Evolutionary conservation across 495 filamentous ascomycete genomes (phyloP).

Genomic region (Lichenothelia convexa): DNA sequence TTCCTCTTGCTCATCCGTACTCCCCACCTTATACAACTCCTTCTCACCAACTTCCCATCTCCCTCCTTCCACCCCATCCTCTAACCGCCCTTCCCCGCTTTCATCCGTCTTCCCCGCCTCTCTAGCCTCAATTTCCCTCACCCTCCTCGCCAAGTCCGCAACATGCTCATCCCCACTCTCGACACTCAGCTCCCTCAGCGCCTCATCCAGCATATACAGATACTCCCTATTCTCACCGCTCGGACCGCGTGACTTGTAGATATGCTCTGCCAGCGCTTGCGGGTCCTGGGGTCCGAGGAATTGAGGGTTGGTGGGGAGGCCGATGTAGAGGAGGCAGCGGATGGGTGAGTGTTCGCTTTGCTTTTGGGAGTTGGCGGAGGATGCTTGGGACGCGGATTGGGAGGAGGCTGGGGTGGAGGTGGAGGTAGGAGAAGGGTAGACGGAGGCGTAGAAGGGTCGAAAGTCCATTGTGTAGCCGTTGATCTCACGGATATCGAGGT

Average conservation of each 20-base stretch:
- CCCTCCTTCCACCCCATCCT: constrained; percentile 1
- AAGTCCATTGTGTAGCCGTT: constrained; percentile 89
- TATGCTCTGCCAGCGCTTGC: constrained; percentile 66
- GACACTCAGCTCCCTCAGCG: constrained; percentile 52
- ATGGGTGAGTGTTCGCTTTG: constrained; percentile 17
- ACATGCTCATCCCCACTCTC: constrained; percentile 80
- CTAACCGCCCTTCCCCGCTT: not conserved
- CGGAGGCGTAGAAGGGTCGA: constrained; percentile 57
- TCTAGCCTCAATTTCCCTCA: constrained; percentile 33
- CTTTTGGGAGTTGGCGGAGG: constrained; percentile 11
- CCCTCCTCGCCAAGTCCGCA: constrained; percentile 32
- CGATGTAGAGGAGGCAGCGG: constrained; percentile 74
- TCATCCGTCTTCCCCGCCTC: constrained; percentile 8
- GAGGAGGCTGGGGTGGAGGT: constrained; percentile 17
- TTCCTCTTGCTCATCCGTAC: constrained; percentile 41
- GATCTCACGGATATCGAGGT: constrained; percentile 93
- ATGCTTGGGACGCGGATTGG: constrained; percentile 19
- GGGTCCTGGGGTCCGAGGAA: constrained; percentile 74
- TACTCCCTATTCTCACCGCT: constrained; percentile 90
- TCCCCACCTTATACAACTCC: constrained; percentile 28
- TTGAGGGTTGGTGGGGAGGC: constrained; percentile 82
- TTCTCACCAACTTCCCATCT: constrained; percentile 11
- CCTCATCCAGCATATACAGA: constrained; percentile 61
- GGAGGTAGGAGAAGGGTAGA: too few relatives aligned
- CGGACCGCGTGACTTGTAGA: constrained; percentile 54